Conservation (phyloP, 768 basidiomycete species). For the Tylopilus plumbeoviolaceoides region DNA sequence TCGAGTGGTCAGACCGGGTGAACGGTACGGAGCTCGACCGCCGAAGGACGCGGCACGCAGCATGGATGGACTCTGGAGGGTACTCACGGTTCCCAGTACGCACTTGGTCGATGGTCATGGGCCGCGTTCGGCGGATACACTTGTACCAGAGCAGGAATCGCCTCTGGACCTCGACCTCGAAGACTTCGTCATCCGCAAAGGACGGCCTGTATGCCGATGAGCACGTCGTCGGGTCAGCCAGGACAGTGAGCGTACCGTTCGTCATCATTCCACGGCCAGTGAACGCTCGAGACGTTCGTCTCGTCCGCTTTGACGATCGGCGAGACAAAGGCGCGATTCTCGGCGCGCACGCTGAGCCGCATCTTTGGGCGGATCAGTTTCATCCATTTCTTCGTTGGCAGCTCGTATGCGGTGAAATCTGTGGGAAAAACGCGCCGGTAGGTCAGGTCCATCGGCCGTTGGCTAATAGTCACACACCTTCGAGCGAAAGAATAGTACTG, state of each 20-base stretch:
- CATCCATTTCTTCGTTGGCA: slow-evolving; percentile 20
- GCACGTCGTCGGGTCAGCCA: background rate
- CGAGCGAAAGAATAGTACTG: slow-evolving; percentile 7
- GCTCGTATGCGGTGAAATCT: slow-evolving; percentile 25
- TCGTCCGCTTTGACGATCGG: slow-evolving; percentile 6
- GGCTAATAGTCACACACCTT: slow-evolving; percentile 9
- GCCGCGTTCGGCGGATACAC: slow-evolving; percentile 25
- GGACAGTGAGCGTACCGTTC: slow-evolving; percentile 10
- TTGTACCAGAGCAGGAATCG: slow-evolving; percentile 19
- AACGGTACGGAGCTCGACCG: background rate
- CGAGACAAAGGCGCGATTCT: slow-evolving; percentile 15
- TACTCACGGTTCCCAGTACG: slow-evolving; percentile 19
- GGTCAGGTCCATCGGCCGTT: background rate
- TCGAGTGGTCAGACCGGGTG: background rate
- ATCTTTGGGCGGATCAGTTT: slow-evolving; percentile 18
- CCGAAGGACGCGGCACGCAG: background rate
- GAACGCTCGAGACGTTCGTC: background rate
- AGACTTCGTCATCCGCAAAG: slow-evolving; percentile 13
- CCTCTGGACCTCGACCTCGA: slow-evolving; percentile 21
- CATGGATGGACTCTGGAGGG: background rate
- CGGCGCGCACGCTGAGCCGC: slow-evolving; percentile 18
- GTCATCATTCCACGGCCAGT: slow-evolving; percentile 16
- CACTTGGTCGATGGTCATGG: slow-evolving; percentile 19
- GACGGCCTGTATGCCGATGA: slow-evolving; percentile 12
- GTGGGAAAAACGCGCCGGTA: background rate